A percentile compares a stretch with the other conserved stretches of the same genome.
These are phyloP conservation scores for Tuber microsphaerosporum DNA, from an alignment of 495 filamentous ascomycete genomes.

Conservation along the genomic window DNA sequence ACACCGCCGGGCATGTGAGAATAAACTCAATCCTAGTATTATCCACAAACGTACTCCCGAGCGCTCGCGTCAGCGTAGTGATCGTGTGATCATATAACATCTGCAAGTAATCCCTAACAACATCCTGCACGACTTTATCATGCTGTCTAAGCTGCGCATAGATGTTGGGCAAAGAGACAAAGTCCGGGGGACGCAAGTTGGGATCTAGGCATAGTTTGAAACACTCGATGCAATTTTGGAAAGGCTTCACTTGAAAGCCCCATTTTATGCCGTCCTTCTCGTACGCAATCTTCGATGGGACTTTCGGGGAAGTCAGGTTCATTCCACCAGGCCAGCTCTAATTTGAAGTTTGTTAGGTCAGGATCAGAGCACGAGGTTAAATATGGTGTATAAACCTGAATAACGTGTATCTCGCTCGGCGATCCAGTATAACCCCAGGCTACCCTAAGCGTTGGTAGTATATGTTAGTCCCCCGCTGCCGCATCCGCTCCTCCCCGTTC, in stretches of 20 bases:
- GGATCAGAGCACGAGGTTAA: conserved; percentile 1
- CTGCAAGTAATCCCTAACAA: conserved; percentile 60
- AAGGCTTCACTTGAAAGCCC: conserved; percentile 71
- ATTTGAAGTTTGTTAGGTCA: conserved; percentile 21
- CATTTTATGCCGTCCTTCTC: conserved; percentile 53
- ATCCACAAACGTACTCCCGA: conserved; percentile 43
- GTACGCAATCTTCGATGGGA: conserved; percentile 37
- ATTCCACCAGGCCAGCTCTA: conserved; percentile 39
- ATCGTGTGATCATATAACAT: conserved; percentile 68
- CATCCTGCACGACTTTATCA: conserved; percentile 54
- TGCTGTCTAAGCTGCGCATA: conserved; percentile 61
- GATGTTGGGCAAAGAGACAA: conserved; percentile 66
- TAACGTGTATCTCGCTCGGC: conserved; percentile 35
- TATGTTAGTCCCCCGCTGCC: background rate
- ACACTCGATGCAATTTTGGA: conserved; percentile 64
- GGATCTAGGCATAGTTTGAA: conserved; percentile 73
- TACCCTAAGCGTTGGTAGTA: conserved; percentile 17
- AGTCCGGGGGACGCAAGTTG: conserved; percentile 68
- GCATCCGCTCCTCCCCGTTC: background rate
- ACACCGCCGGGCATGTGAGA: conserved; percentile 54
- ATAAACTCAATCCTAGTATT: conserved; percentile 41
- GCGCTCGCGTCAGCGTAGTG: conserved; percentile 58
- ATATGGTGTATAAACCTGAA: conserved; percentile 22
- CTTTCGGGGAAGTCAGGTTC: conserved; percentile 36
- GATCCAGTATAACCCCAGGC: conserved; percentile 39